Evolutionary conservation across 768 basidiomycete species (phyloP).

Genomic region (Suillus weaverae): DNA sequence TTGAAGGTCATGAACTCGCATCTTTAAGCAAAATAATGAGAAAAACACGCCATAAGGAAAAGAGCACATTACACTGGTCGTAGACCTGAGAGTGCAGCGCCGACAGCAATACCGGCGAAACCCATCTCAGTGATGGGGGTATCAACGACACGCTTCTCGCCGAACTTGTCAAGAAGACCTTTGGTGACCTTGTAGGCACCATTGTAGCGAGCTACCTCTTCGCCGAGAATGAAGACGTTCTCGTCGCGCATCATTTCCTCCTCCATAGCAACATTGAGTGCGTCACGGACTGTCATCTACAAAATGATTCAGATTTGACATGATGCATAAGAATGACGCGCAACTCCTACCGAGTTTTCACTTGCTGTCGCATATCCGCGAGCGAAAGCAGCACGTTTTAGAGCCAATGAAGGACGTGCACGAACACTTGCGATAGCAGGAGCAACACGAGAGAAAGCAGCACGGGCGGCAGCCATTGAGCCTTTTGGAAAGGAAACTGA

Average conservation of each 20-base stretch:
- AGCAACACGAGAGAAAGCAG: conserved; percentile 63
- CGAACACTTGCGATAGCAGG: conserved; percentile 47
- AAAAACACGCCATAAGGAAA: conserved; percentile 4
- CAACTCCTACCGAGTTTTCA: conserved; percentile 46
- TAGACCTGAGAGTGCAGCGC: conserved; percentile 91
- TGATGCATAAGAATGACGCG: conserved; percentile 32
- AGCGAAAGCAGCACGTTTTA: conserved; percentile 43
- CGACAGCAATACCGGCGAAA: conserved; percentile 95
- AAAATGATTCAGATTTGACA: conserved; percentile 18
- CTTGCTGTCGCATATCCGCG: conserved; percentile 68
- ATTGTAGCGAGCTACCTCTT: conserved; percentile 98
- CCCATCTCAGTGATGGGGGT: conserved; percentile 98
- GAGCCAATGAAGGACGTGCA: conserved; percentile 39
- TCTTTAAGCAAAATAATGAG: conserved; percentile 38
- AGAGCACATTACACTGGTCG: conserved; percentile 72
- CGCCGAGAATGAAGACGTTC: conserved; percentile 91
- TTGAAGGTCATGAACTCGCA: conserved; percentile 99
- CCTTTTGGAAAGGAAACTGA: conserved; percentile 30
- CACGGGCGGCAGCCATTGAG: conserved; percentile 58
- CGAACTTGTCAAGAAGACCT: conserved; percentile 98
- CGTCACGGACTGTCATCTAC: conserved; percentile 98
- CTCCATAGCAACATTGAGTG: conserved; percentile 97
- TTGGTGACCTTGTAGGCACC: conserved; percentile 99
- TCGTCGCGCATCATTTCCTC: conserved; percentile 99
- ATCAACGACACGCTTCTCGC: conserved; percentile 97